phyloP scores from a whole-genome alignment of 73 alveolate genomes.

The Paramecium pentaurelia region DNA sequence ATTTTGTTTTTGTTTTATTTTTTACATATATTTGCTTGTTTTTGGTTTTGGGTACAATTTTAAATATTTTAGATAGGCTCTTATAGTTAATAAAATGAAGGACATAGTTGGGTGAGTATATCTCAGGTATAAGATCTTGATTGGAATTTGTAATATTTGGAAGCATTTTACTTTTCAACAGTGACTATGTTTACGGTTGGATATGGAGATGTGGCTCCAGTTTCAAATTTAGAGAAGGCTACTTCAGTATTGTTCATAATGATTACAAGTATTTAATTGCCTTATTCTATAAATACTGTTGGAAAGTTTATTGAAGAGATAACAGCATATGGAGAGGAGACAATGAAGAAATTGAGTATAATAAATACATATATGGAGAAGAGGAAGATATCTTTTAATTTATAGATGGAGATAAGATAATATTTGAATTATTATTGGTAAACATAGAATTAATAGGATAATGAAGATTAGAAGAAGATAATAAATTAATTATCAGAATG shows the following conservation, averaged over 20 bases:
- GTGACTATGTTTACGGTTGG: slow-evolving; percentile 78
- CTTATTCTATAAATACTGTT: slow-evolving; percentile 74
- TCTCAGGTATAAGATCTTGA: slow-evolving; percentile 8
- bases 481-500: slow-evolving; percentile 20
- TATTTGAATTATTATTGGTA: slow-evolving; percentile 72
- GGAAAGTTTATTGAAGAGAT: slow-evolving; percentile 61
- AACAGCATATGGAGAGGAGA: slow-evolving; percentile 61
- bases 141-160: slow-evolving; percentile 51
- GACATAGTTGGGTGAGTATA: slow-evolving; percentile 58
- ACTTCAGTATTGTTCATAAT: slow-evolving; percentile 64
- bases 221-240: slow-evolving; percentile 54
- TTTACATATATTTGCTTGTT: slow-evolving; percentile 14
- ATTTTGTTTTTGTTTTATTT: neutral
- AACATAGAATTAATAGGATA: neutral
- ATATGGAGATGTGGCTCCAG: slow-evolving; percentile 73
- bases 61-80: neutral
- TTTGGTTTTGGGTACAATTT: slow-evolving; percentile 43
- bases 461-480: neutral
- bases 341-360: slow-evolving; percentile 58
- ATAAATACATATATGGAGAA: slow-evolving; percentile 60
- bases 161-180: slow-evolving; percentile 70
- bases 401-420: slow-evolving; percentile 57
- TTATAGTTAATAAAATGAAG: neutral
- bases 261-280: slow-evolving; percentile 79
- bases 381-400: slow-evolving; percentile 59